Conservation (phyloP, 2,329 filamentous ascomycete genomes). For the Bipolaris gigantea region DNA sequence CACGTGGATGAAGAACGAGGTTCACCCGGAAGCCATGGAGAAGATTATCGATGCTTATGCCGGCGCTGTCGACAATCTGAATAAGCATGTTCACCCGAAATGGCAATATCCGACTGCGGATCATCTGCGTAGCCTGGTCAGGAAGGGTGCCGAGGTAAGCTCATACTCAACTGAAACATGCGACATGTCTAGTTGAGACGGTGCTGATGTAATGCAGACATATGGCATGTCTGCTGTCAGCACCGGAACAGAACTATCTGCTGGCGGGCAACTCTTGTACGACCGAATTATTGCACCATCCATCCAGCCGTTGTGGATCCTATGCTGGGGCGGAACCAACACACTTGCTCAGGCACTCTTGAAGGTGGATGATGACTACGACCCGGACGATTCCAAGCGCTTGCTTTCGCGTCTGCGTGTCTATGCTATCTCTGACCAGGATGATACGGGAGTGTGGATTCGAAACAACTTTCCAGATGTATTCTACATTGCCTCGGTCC, state of each 20-base stretch:
- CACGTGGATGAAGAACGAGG: slow-evolving; percentile 45
- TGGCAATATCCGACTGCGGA: slow-evolving; percentile 36
- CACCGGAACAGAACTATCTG: slow-evolving; percentile 42
- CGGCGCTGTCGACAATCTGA: slow-evolving; percentile 50
- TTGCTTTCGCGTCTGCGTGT: slow-evolving; percentile 39
- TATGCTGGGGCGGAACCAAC: slow-evolving; percentile 59
- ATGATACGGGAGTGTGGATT: slow-evolving; percentile 61
- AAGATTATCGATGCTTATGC: slow-evolving; percentile 43
- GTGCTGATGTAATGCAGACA: slow-evolving; percentile 25
- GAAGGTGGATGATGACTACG: slow-evolving; percentile 40
- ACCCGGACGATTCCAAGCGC: slow-evolving; percentile 39
- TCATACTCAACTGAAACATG: not conserved
- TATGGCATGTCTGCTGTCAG: slow-evolving; percentile 45
- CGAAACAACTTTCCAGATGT: slow-evolving; percentile 57
- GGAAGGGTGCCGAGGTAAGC: slow-evolving; percentile 38
- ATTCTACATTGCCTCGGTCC: slow-evolving; percentile 59
- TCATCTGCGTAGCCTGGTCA: slow-evolving; percentile 28
- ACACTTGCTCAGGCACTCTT: slow-evolving; percentile 55
- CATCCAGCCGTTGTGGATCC: slow-evolving; percentile 54
- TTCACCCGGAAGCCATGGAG: slow-evolving; percentile 41
- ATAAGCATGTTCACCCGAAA: slow-evolving; percentile 49
- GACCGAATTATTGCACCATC: slow-evolving; percentile 45
- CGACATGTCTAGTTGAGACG: not conserved
- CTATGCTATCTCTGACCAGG: slow-evolving; percentile 61
- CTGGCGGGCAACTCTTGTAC: slow-evolving; percentile 52